phyloP scores from a whole-genome alignment of 2,329 filamentous ascomycete genomes.

The Cladosporium oxysporum region DNA sequence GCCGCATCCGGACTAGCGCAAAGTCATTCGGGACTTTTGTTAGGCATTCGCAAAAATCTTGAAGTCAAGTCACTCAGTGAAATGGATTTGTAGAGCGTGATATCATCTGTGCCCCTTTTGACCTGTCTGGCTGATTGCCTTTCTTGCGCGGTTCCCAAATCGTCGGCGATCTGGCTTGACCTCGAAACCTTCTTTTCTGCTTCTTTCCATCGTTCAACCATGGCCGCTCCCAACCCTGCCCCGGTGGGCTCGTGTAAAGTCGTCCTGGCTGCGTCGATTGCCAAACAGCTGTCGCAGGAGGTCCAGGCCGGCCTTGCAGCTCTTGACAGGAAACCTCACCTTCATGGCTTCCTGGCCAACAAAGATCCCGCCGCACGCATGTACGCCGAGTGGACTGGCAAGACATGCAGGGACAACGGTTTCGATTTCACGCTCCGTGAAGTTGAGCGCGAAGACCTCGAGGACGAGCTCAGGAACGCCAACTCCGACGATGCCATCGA shows the following conservation, averaged over 20 bases:
- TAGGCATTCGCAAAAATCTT: constrained; percentile 15
- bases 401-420: constrained; percentile 93
- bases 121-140: background rate
- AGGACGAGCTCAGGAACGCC: constrained; percentile 82
- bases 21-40: constrained; percentile 17
- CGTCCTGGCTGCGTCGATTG: constrained; percentile 82
- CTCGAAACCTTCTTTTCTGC: background rate
- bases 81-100: constrained; percentile 16
- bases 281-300: constrained; percentile 76
- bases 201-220: background rate
- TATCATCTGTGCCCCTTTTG: constrained; percentile 12
- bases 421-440: constrained; percentile 85
- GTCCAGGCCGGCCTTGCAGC: constrained; percentile 73
- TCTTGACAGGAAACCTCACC: constrained; percentile 70
- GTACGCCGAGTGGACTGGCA: constrained; percentile 96
- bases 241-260: constrained; percentile 72
- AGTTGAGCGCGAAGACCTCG: constrained; percentile 83
- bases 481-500: constrained; percentile 78
- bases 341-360: constrained; percentile 92
- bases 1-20: background rate
- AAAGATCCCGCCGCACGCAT: constrained; percentile 85
- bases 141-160: background rate
- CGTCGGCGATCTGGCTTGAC: background rate
- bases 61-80: constrained; percentile 19
- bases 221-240: constrained; percentile 17